Conservation (phyloP, 768 basidiomycete species). For the Amanita subjunquillea region DNA sequence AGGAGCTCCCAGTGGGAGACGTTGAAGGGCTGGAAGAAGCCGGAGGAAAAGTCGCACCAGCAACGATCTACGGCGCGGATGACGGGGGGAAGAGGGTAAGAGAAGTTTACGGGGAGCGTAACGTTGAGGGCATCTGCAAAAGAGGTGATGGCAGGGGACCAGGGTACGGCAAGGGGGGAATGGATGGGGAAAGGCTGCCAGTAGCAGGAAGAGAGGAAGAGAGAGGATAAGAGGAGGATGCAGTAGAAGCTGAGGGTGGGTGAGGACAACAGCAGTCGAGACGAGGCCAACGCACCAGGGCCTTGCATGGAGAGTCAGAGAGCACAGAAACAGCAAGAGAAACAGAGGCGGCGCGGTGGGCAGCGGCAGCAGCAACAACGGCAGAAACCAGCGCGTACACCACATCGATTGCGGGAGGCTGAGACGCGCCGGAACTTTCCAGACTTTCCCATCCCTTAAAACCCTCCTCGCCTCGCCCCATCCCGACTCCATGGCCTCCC, state of each 20-base stretch:
- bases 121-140: constrained; percentile 57
- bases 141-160: constrained; percentile 63
- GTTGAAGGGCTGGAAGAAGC: constrained; percentile 71
- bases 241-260: constrained; percentile 62
- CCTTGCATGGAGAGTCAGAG: constrained; percentile 69
- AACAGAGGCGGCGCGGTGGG: constrained; percentile 79
- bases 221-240: constrained; percentile 70
- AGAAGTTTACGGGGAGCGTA: constrained; percentile 29
- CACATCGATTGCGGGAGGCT: constrained; percentile 13
- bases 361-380: constrained; percentile 63
- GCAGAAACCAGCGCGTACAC: constrained; percentile 85
- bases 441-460: constrained; percentile 16
- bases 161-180: constrained; percentile 51
- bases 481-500: constrained; percentile 29
- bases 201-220: constrained; percentile 82
- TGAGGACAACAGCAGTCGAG: not conserved
- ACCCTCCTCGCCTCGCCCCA: constrained; percentile 7
- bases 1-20: constrained; percentile 63
- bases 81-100: constrained; percentile 36
- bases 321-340: constrained; percentile 64
- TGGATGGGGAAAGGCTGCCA: constrained; percentile 75
- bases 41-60: constrained; percentile 71
- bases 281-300: constrained; percentile 53
- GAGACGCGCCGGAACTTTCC: constrained; percentile 27
- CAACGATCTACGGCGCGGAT: constrained; percentile 70